These are phyloP conservation scores for Choiromyces venosus DNA, from an alignment of 495 filamentous ascomycete species.

Conservation along the genomic window DNA sequence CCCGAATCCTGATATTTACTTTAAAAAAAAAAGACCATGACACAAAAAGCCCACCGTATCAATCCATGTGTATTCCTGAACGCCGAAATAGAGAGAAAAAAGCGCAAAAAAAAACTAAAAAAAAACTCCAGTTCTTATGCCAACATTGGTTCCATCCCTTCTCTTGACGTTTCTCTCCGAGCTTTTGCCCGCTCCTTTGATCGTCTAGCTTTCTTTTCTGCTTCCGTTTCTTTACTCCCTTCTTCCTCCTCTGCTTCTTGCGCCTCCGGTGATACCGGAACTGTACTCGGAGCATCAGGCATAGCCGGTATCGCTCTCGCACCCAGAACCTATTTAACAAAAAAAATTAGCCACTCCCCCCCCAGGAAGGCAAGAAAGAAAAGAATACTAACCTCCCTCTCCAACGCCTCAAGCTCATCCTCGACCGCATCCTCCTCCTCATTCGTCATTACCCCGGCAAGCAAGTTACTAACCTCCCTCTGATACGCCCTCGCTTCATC, in stretches of 20 bases:
- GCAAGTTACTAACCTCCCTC: slow-evolving; percentile 71
- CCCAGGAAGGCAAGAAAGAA: slow-evolving; percentile 7
- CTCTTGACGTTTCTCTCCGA: slow-evolving; percentile 44
- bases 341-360: neutral
- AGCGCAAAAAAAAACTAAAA: slow-evolving; percentile 1
- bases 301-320: slow-evolving; percentile 42
- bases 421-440: slow-evolving; percentile 98
- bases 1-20: slow-evolving; percentile 7
- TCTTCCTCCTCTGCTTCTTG: slow-evolving; percentile 26
- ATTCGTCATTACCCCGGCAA: slow-evolving; percentile 75
- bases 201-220: slow-evolving; percentile 40
- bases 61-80: slow-evolving; percentile 17
- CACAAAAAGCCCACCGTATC: slow-evolving; percentile 10
- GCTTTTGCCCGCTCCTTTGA: slow-evolving; percentile 48
- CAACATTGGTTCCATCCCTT: slow-evolving; percentile 45
- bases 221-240: slow-evolving; percentile 41
- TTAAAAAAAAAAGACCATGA: neutral
- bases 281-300: slow-evolving; percentile 56
- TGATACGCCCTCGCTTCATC: slow-evolving; percentile 40
- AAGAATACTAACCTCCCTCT: slow-evolving; percentile 56
- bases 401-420: slow-evolving; percentile 78
- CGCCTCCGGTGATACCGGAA: slow-evolving; percentile 42
- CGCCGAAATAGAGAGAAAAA: slow-evolving; percentile 13
- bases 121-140: slow-evolving; percentile 40
- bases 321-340: slow-evolving; percentile 16